Conservation (phyloP, 176 grass and related monocot species). For the Puccinellia tenuiflora region DNA sequence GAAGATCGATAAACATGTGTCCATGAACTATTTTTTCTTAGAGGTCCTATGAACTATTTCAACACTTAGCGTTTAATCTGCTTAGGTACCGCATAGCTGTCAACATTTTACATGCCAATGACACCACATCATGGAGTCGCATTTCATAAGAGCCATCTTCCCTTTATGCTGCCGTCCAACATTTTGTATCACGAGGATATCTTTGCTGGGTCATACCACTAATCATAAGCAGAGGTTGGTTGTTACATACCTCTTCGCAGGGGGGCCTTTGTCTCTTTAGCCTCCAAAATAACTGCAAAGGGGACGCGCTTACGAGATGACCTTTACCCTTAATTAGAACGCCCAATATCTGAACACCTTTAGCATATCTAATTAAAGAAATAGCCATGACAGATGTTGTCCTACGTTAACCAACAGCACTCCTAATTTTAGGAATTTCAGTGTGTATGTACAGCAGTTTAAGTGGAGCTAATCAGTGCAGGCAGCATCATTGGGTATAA, state of each 20-base stretch:
- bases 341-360: not conserved
- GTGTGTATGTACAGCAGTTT: not conserved
- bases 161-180: not conserved
- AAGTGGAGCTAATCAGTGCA: not conserved
- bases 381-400: not conserved
- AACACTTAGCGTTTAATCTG: not conserved
- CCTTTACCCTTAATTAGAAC: not conserved
- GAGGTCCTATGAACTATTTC: not conserved
- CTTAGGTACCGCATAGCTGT: not conserved
- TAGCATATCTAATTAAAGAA: not conserved
- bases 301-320: not conserved
- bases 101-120: not conserved
- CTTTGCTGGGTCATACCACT: not conserved
- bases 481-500: not conserved
- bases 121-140: not conserved
- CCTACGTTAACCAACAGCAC: not conserved
- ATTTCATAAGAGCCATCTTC: not conserved
- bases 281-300: not conserved
- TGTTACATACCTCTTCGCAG: not conserved
- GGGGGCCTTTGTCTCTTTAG: not conserved
- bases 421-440: not conserved
- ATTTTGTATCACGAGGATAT: not conserved
- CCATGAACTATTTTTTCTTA: not conserved
- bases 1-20: not conserved
- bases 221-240: slow-evolving; percentile 19